Base-by-base conservation (phyloP, 192 early-diverging fungal species). In the Backusella australiensis region DNA sequence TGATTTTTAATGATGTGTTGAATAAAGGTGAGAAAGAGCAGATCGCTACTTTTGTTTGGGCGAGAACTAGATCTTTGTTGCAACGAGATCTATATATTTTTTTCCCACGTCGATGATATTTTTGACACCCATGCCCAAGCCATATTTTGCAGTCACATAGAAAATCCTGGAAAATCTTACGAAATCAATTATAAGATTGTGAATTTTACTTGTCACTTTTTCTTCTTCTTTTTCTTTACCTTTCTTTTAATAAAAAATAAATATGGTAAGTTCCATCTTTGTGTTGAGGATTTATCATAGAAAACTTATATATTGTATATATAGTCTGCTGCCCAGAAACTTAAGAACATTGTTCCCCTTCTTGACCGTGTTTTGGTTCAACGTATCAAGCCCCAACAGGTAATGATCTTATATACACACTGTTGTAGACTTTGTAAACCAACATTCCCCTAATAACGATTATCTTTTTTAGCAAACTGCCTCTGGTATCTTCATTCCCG, bases 321-420 rank as follows among this genome's bases (percentile, higher is more conserved):
- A n/a, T 69, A 84, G 83, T 63, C 75, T 71, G 76, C 71, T 74
- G 49, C 78, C 52, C 21, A 34, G 11, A 86, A 76, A 56, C 81
- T 89, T 76, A 96, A 95, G 90, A 90, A 92, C 73, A 95, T 99
- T 81, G 88, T 98, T 70, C 98, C 98, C 69, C 93, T 99, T 81
- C 93, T 98, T 78, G 98, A 99, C 90, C 94, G 98, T 73, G 96
- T 99, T 69, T 92, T 99, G 46, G 90, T 99, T 75, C 93, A 99
- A 88, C 95, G 97, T 74, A 83, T 99, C 84, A 99, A 99, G 90
- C 92, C 97, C 49, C 86, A 89, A 67, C 90, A 94, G 88, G 93
- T 94, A 85, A 32, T 32, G 38, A 39, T 39, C 0, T 39, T 21
- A 12, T 53, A 52, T 7, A 14, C 0, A n/a, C 15, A 42, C 6